Evolutionary conservation across 305 asterid genomes (phyloP), one percentile per base, ranked within the genome.

Genomic region (Rubia occidens): DNA sequence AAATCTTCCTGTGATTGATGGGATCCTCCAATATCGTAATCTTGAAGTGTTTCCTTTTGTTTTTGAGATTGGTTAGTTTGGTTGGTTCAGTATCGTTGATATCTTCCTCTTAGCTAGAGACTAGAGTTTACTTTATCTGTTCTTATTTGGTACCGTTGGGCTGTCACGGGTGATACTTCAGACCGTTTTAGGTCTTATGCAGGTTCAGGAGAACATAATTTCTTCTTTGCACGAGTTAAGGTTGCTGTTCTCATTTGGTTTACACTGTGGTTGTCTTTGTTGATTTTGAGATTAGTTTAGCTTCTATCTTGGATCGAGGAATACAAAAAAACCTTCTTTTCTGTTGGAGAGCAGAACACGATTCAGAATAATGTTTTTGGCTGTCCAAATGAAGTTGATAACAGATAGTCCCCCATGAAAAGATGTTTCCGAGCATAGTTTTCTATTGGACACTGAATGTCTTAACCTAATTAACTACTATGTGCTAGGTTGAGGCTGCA

Each of bases 401-500:
- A 24, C 26, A 24, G 26, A 24, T 24, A 24, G 26, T 24, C 26
- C 26, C 26, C 26, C 26, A 24, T 24, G 26, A 24, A 24, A 24
- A 24, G 26, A 24, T 24, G 26, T 24, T 24, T 24, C 60, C 47
- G 14, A 37, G 18, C 55, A n/a, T 49, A 18, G 26, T 37, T 17
- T 64, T 17, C 8, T 40, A 35, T 11, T 24, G 60, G 47, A 56
- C 21, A 5, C 69, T 17, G 5, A 21, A 70, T 60, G 60, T 40
- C 44, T 49, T 47, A 45, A 14, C 40, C 53, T 71, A 21, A 39
- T 15, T 60, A 49, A 14, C 51, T 20, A 71, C 72, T 53, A 11
- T 43, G 75, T 43, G 68, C 61, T 88, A 94, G 99, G 97, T 82
- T 20, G 99, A 91, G 81, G 96, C 97, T 81, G 99, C 99, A 69